Base-by-base conservation (phyloP, 768 basidiomycete genomes). In the Candolleomyces efflorescens region DNA sequence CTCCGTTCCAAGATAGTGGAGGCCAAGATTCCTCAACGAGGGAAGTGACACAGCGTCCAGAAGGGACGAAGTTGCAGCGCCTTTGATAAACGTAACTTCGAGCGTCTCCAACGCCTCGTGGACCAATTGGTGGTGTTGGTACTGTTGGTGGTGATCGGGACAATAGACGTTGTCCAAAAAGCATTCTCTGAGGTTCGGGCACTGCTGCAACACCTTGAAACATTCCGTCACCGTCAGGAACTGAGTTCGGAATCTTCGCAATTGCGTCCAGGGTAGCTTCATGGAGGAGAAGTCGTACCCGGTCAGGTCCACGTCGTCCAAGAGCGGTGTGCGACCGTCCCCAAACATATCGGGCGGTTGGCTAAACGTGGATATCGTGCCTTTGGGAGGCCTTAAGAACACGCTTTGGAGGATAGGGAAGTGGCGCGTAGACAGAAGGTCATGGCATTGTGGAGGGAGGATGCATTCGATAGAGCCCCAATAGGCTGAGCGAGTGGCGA, bases 291-390 rank as follows among this genome's bases (percentile, higher is more conserved):
- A 67, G 48, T 67, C 65, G 53, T 67, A 67, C 11, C 67, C 67
- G 11, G 60, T 59, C 27, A 68, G 50, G 37, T 67, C 67, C 10
- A 68, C 63, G 47, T 64, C 61, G 22, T 58, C 48, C 11, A 68
- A 55, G 20, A 59, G 58, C 2, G 67, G 66, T 5, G 64, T 47
- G 5, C 13, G 11, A 20, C 15, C 60, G 6, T 60, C 58, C 2
- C 57, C 55, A 49, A 68, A 65, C 54, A 68, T 68, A 37, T 65
- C 56, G 1, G 67, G 67, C 7, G 67, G 64, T 13, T 61, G 56
- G 50, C 59, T 67, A 58, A 68, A 68, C 2, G 67, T 63, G 5
- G 64, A 62, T 26, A 67, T 67, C 6, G 64, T 58, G n/a, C 67
- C 64, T 49, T 63, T 65, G 3, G 67, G 64, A 2, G 67, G 57